Base-by-base conservation (phyloP, 2,329 filamentous ascomycete genomes). In the Trichoderma sp. region DNA sequence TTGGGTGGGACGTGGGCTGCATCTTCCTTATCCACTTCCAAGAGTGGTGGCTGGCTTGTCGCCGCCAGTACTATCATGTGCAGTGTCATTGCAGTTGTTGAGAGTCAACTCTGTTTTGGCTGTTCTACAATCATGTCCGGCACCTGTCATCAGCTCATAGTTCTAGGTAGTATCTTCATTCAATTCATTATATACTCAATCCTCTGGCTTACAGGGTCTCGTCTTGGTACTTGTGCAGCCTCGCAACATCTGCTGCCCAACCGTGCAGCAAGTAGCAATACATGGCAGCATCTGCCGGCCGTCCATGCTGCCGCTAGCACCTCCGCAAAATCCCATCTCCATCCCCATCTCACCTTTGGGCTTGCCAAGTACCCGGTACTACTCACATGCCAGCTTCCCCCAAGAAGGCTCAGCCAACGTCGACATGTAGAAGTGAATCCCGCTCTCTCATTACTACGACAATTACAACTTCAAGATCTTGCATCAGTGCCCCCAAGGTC, bases 1-100 rank as follows among this genome's bases (percentile, higher is more conserved):
- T 6, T 7, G 59, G 34, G 59, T 55, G 59, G 50, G 50, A 62
- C 60, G n/a, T 62, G 58, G 34, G 58, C 48, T 52, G 47, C 48
- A 61, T 52, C 21, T 45, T 24, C 10, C 14, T 41, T 34, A 54
- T 62, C 59, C 59, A 62, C 59, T 24, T 26, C 7, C 26, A 6
- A n/a, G 26, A 21, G 5, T 28, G 21, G 48, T 61, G 58, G 58
- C 58, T 51, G n/a, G 48, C 24, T 52, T 34, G 30, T 34, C 30
- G 30, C 30, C 12, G 34, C 9, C 34, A 39, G 34, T 10, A 39
- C 12, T 39, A 39, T 34, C 34, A 39, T 39, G 34, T 39, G 34
- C 44, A 41, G 41, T 34, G 21, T 26, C 41, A n/a, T 10, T 43
- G 34, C 58, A 2, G 39, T 51, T 14, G 10, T 44, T 17, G 45